A percentile compares a stretch with the other conserved stretches of the same genome.
Conservation (phyloP, 2,329 filamentous ascomycete genomes). For the Talaromyces piceae region DNA sequence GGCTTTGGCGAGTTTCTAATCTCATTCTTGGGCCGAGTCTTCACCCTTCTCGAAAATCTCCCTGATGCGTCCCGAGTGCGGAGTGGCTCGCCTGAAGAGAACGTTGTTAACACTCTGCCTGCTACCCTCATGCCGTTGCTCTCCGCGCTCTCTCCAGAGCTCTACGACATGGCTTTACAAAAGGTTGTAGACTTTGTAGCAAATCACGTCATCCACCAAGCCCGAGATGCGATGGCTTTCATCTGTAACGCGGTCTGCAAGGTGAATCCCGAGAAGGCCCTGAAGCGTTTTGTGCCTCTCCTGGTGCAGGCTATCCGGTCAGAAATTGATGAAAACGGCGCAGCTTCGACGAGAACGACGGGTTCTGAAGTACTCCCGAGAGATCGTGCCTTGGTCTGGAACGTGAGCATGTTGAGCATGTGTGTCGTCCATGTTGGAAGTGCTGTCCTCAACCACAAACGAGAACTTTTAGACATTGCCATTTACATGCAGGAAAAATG, state of each 20-base stretch:
- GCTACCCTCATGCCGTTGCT: conserved; percentile 86
- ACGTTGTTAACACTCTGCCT: conserved; percentile 90
- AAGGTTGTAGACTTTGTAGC: conserved; percentile 89
- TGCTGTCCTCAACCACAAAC: conserved; percentile 80
- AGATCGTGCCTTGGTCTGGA: conserved; percentile 90
- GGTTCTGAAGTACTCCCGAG: conserved; percentile 88
- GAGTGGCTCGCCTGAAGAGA: conserved; percentile 89
- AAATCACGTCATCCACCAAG: conserved; percentile 93
- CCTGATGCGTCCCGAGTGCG: conserved; percentile 83
- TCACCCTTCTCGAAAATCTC: conserved; percentile 89
- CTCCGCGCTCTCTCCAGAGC: conserved; percentile 80
- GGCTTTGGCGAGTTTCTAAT: conserved; percentile 89
- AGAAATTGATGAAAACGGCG: conserved; percentile 94
- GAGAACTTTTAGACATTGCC: conserved; percentile 84
- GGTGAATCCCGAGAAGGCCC: conserved; percentile 84
- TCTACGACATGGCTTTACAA: conserved; percentile 85
- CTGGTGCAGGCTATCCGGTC: conserved; percentile 86
- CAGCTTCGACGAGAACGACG: conserved; percentile 87
- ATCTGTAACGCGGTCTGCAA: conserved; percentile 96
- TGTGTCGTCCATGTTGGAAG: conserved; percentile 92
- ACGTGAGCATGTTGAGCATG: conserved; percentile 96
- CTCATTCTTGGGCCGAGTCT: conserved; percentile 86
- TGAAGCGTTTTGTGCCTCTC: conserved; percentile 85
- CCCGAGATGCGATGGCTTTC: conserved; percentile 95
- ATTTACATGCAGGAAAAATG: conserved; percentile 96